phyloP scores from a whole-genome alignment of 108 stramenopile genomes.

The Pseudonitzschia multistriata region DNA sequence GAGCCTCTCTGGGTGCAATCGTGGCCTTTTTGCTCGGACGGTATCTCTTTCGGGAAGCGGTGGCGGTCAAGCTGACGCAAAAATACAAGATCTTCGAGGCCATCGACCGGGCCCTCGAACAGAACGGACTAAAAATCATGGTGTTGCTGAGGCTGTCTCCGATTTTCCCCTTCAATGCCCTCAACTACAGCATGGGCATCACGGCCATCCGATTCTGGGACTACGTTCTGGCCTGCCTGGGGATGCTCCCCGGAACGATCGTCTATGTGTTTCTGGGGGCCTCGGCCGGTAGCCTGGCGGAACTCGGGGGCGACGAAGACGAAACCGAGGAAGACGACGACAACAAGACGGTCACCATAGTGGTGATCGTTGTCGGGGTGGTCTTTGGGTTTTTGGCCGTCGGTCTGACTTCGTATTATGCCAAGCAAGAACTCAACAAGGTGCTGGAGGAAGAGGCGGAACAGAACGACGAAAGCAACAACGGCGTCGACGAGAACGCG shows the following conservation, averaged over 20 bases:
- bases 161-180: slow-evolving; percentile 59
- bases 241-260: slow-evolving; percentile 70
- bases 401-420: slow-evolving; percentile 62
- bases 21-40: slow-evolving; percentile 62
- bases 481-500: not conserved
- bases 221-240: slow-evolving; percentile 55
- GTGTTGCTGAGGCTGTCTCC: slow-evolving; percentile 56
- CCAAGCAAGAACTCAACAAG: slow-evolving; percentile 66
- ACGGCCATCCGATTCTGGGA: slow-evolving; percentile 46
- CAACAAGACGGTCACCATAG: slow-evolving; percentile 32
- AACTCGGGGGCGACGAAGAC: slow-evolving; percentile 14
- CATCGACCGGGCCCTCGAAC: slow-evolving; percentile 50
- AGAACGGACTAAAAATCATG: slow-evolving; percentile 72
- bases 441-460: slow-evolving; percentile 25
- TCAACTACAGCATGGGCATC: slow-evolving; percentile 55
- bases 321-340: not conserved
- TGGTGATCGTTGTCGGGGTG: slow-evolving; percentile 48
- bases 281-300: slow-evolving; percentile 54
- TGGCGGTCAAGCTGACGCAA: not conserved
- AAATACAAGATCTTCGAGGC: slow-evolving; percentile 61
- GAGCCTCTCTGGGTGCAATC: slow-evolving; percentile 47
- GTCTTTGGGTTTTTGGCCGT: slow-evolving; percentile 59
- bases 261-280: slow-evolving; percentile 80
- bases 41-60: slow-evolving; percentile 63
- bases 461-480: not conserved